A percentile compares a stretch with the other conserved stretches of the same genome.
Evolutionary conservation across 176 grass and related monocot species (phyloP).

Genomic region (Juncus effusus): DNA sequence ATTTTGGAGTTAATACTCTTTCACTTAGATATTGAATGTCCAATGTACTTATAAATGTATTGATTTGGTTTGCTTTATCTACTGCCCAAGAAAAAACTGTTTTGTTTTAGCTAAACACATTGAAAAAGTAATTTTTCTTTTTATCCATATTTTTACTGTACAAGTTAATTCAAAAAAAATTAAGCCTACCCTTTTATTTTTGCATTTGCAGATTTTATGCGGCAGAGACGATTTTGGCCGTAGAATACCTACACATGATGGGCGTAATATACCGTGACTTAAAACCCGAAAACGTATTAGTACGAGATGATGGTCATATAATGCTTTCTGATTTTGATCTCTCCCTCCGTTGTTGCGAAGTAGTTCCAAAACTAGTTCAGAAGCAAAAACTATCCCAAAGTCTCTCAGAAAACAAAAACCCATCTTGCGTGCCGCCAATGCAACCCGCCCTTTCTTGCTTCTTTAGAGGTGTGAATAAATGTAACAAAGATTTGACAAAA

Average conservation of each 20-base stretch:
- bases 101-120: background rate
- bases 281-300: conserved; percentile 91
- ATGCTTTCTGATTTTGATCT: conserved; percentile 99
- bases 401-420: background rate
- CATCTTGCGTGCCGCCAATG: conserved; percentile 68
- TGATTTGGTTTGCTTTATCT: too few species aligned
- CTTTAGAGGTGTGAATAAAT: conserved; percentile 50
- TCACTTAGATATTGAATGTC: too few species aligned
- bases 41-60: background rate
- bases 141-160: too few species aligned
- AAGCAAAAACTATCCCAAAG: conserved; percentile 21
- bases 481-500: conserved; percentile 15
- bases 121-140: too few species aligned
- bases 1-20: too few species aligned
- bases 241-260: conserved; percentile 99
- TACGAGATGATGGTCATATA: conserved; percentile 79
- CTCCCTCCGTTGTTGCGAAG: conserved; percentile 83
- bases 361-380: conserved; percentile 59
- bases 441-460: conserved; percentile 87
- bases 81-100: background rate
- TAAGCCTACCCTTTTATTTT: background rate
- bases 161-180: background rate
- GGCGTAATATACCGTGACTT: conserved; percentile 92
- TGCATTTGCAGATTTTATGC: conserved; percentile 60
- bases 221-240: conserved; percentile 71